phyloP scores from a whole-genome alignment of 768 basidiomycete genomes.

The Suillus variegatus region DNA sequence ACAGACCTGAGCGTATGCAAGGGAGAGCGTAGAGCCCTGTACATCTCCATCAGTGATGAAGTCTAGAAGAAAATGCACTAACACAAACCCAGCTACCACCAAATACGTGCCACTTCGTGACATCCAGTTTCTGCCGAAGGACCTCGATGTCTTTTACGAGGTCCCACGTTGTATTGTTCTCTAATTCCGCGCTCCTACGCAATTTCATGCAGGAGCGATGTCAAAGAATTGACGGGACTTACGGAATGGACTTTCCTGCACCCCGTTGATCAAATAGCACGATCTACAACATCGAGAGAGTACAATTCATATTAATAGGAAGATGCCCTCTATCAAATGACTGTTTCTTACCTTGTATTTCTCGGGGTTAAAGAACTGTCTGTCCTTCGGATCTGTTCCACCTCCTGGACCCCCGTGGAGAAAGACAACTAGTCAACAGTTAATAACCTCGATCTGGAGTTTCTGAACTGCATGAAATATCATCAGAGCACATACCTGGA shows the following conservation, averaged over 20 bases:
- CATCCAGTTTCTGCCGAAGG: conserved; percentile 68
- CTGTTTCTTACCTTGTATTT: conserved; percentile 69
- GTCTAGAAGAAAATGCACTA: not conserved
- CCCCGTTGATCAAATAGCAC: conserved; percentile 91
- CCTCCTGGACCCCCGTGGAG: conserved; percentile 87
- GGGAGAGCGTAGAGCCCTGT: conserved; percentile 82
- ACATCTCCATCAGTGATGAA: not conserved
- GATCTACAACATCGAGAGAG: conserved; percentile 47
- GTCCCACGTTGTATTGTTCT: conserved; percentile 94
- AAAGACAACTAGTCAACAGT: conserved; percentile 61
- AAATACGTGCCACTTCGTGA: conserved; percentile 93
- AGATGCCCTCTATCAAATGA: not conserved
- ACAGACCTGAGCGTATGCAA: conserved; percentile 81
- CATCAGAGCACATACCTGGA: conserved; percentile 50
- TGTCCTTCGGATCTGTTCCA: conserved; percentile 65
- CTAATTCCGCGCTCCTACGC: conserved; percentile 69
- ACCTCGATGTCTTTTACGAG: conserved; percentile 89
- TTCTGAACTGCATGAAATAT: not conserved
- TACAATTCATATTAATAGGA: conserved; percentile 4
- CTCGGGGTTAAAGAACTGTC: conserved; percentile 78
- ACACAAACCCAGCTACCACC: conserved; percentile 84
- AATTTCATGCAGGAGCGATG: conserved; percentile 9
- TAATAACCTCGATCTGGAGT: not conserved
- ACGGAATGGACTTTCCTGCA: conserved; percentile 85
- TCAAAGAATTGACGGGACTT: conserved; percentile 26